Evolutionary conservation across 495 filamentous ascomycete genomes (phyloP), one percentile per base, ranked within the genome.

Genomic region (Penicillium maclennaniae): DNA sequence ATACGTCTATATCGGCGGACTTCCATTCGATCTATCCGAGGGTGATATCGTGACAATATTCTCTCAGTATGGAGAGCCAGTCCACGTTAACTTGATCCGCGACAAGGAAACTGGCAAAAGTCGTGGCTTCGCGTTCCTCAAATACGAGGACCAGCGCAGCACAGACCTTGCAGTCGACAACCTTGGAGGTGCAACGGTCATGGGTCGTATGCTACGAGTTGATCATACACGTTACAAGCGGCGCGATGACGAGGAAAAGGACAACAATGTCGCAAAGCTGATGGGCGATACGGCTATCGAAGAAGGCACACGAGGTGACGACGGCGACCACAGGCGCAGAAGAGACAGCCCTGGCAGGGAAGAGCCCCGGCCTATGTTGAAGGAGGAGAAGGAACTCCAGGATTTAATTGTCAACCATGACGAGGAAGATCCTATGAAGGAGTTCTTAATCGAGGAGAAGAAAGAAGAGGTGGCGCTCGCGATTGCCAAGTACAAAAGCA

Each of bases 351-450:
- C 49, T 6, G 69, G 69, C 31, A 65, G 58, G 45, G 68, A 67
- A 50, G 69, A 63, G 51, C 74, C 38, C 23, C 64, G 69, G 54
- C 73, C 77, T 15, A 51, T 84, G 61, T 59, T 87, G 16, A 82
- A 78, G 57, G 86, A 88, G 59, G 92, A 97, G 70, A 74, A 70
- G 41, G 92, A 97, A 65, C 65, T 97, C 41, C 82, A 80, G 50
- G 81, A 83, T 47, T 63, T 97, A 59, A 84, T 93, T 16, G 70
- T 77, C 53, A 83, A 91, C 17, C 87, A 95, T 56, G 92, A 97
- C 57, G 92, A 97, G 20, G 93, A 97, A 60, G 92, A 98, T 71
- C 92, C 93, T 2, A 97, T 97, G 93, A 97, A 96, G 71, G 82
- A 83, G 46, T 95, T 88, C 64, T 68, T 96, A 45, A 80, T 97